Evolutionary conservation across 2,329 filamentous ascomycete species (phyloP).

Genomic region (Rutstroemia sp.): DNA sequence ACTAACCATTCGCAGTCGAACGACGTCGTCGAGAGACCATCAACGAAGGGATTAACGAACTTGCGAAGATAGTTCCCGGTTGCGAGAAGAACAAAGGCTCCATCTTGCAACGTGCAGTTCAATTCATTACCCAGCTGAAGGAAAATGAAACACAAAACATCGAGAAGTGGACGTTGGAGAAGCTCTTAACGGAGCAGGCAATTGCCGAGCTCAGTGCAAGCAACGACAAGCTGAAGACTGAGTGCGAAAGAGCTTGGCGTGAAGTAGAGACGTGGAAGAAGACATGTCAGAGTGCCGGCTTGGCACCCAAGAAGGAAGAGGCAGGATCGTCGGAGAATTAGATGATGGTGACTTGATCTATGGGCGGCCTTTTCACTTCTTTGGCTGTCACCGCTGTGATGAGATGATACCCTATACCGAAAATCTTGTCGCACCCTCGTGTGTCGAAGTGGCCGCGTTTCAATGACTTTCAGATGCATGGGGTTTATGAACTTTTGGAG

Average conservation of each 20-base stretch:
- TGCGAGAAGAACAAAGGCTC: conserved; percentile 99
- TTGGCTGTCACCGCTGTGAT: conserved; percentile 19
- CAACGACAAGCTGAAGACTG: conserved; percentile 78
- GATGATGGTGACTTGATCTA: conserved; percentile 19
- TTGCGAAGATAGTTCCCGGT: conserved; percentile 93
- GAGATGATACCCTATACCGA: conserved; percentile 26
- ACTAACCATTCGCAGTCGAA: conserved; percentile 59
- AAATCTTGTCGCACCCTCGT: conserved; percentile 22
- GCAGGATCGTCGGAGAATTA: conserved; percentile 22
- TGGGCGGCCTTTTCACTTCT: conserved; percentile 22
- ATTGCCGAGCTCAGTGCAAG: conserved; percentile 81
- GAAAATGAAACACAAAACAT: conserved; percentile 92
- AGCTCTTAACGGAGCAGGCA: conserved; percentile 81
- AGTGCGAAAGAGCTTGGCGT: conserved; percentile 70
- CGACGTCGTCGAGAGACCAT: conserved; percentile 95
- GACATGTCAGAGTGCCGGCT: conserved; percentile 52
- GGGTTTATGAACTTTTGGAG: conserved; percentile 1
- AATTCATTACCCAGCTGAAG: conserved; percentile 90
- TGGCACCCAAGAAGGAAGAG: conserved; percentile 41
- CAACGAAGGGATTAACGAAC: conserved; percentile 97
- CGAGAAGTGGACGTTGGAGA: conserved; percentile 89
- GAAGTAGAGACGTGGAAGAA: conserved; percentile 77
- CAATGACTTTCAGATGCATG: conserved; percentile 2
- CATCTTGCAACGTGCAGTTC: conserved; percentile 85
- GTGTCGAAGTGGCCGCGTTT: conserved; percentile 21